These are phyloP conservation scores for Penicillium sp. DNA, from an alignment of 2,329 filamentous ascomycete genomes.

Conservation along the genomic window DNA sequence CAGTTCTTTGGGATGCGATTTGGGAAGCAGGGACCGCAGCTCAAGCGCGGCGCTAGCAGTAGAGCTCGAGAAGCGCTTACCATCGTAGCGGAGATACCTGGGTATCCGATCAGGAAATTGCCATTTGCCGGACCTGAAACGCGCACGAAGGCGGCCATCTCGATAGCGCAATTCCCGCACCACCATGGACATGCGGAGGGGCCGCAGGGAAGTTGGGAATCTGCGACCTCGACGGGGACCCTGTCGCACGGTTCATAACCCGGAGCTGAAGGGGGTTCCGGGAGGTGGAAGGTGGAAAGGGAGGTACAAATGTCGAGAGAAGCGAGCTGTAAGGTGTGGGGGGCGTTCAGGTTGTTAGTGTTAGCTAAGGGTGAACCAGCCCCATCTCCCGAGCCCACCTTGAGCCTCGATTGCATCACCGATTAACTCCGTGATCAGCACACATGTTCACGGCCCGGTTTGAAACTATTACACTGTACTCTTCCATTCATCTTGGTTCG, in stretches of 20 bases:
- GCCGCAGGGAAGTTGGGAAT: constrained; percentile 26
- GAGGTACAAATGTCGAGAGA: not conserved
- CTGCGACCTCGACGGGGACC: constrained; percentile 24
- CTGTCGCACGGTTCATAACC: constrained; percentile 28
- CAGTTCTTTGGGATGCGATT: constrained; percentile 9
- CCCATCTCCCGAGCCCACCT: constrained; percentile 10
- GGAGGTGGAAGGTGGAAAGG: not conserved
- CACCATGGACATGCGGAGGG: constrained; percentile 39
- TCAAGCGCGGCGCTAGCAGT: not conserved
- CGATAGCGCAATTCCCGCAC: constrained; percentile 39
- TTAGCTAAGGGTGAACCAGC: constrained; percentile 5
- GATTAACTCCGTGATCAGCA: not conserved
- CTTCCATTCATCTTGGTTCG: not conserved
- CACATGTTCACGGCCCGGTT: not conserved
- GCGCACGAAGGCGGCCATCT: constrained; percentile 80
- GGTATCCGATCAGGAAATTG: constrained; percentile 94
- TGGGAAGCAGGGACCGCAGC: not conserved
- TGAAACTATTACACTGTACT: not conserved
- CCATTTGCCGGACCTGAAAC: constrained; percentile 97
- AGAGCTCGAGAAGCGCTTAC: constrained; percentile 55
- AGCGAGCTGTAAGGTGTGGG: not conserved
- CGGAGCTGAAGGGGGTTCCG: not conserved
- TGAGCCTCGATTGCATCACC: constrained; percentile 16
- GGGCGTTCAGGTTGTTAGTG: constrained; percentile 1
- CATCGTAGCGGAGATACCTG: constrained; percentile 94